Base-by-base conservation (phyloP, 140 eudicot genomes). In the Stevia rebaudiana region DNA sequence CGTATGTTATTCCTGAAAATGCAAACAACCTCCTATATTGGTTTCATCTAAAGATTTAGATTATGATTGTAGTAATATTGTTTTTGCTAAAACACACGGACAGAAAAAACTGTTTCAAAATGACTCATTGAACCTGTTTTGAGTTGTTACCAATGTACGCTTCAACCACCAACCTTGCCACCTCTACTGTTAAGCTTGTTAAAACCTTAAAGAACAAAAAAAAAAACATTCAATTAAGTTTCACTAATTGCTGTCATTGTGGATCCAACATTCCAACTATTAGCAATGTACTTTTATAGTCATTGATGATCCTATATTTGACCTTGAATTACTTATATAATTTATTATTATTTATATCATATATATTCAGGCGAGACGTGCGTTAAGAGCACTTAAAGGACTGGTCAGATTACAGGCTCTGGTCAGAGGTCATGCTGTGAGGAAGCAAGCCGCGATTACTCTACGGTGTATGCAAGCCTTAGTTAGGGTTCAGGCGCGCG, bases 391-490 rank as follows among this genome's bases (percentile, higher is more conserved):
- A 30, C 74, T 91, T 25, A 91, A 91, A 71, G 98, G 96, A 74
- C 69, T 91, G 79, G 95, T 91, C 50, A 87, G 96, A 68, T 94
- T 91, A 52, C 98, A 91, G 67, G 98, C 98, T 41, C 96, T 91
- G 55, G 96, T 87, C 25, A 74, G 98, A 44, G 98, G 98, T 3
- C 98, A 87, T 82, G 96, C 91, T 24, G 96, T 91, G 70, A 84
- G 98, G 76, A 91, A 91, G 75, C 98, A 91, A 74, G 98, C 98
- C 51, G 95, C 98, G 8, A 81, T 87, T 52, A 90, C 98, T 47
- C 94, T 90, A 64, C 83, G 96, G 8, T 91, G 98, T 66, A 91
- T 91, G 98, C 98, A 91, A 82, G 98, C 98, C 6, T 73, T 91
- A 41, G 98, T 91, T 16, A 72, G 98, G 77, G 96, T 91, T 67